Evolutionary conservation across 2,329 filamentous ascomycete genomes (phyloP).

Genomic region (Talaromyces marneffei): DNA sequence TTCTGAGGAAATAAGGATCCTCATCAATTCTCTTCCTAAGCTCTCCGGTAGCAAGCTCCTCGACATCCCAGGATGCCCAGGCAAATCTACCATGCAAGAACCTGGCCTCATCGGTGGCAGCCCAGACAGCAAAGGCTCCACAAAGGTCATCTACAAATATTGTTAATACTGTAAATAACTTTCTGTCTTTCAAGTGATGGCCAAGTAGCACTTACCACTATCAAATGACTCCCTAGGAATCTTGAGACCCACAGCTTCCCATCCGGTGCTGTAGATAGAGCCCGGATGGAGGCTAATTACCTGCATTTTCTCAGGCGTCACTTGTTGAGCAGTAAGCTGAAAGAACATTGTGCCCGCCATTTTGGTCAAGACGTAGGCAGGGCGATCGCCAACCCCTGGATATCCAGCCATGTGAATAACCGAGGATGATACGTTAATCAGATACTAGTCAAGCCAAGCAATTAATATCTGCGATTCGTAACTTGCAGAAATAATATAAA

Average conservation of each 20-base stretch:
- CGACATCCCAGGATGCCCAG: slow-evolving; percentile 39
- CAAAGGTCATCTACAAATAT: slow-evolving; percentile 19
- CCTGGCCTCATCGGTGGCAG: slow-evolving; percentile 32
- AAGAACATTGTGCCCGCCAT: slow-evolving; percentile 5
- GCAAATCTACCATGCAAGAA: slow-evolving; percentile 37
- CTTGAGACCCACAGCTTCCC: neutral
- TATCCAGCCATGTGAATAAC: slow-evolving; percentile 1
- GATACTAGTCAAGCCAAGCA: neutral
- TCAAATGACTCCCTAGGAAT: neutral
- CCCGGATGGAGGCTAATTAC: slow-evolving; percentile 17
- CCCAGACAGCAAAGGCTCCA: slow-evolving; percentile 32
- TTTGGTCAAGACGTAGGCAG: slow-evolving; percentile 1
- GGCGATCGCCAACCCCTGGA: slow-evolving; percentile 4
- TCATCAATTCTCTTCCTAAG: neutral
- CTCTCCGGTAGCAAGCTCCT: slow-evolving; percentile 26
- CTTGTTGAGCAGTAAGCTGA: slow-evolving; percentile 12
- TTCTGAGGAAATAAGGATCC: neutral
- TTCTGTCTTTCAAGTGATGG: neutral
- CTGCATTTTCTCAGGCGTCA: slow-evolving; percentile 13
- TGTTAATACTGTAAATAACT: neutral
- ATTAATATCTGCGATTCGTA: neutral
- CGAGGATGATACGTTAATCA: neutral
- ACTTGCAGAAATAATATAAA: too few relatives aligned
- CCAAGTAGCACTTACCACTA: neutral
- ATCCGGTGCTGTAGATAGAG: neutral